Evolutionary conservation across 495 filamentous ascomycete species (phyloP).

Genomic region (Neurospora sp.): DNA sequence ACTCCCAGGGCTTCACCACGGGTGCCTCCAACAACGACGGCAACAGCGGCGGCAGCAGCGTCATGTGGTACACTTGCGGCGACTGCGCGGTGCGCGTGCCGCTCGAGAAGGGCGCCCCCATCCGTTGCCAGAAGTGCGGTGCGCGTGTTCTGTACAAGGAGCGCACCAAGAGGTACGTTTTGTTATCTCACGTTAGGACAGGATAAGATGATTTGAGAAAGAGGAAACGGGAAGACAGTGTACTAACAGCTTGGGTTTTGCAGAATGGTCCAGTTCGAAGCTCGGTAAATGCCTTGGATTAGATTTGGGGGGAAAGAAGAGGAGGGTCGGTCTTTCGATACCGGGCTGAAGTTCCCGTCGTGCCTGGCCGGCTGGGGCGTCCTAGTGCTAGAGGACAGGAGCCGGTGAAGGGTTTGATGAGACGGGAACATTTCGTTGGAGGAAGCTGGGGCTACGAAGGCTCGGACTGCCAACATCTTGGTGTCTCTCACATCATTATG

Average conservation of each 20-base stretch:
- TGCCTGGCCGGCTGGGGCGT: background rate
- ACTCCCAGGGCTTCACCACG: constrained; percentile 11
- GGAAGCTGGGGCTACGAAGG: background rate
- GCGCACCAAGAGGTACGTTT: constrained; percentile 80
- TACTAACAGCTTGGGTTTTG: background rate
- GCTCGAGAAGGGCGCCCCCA: constrained; percentile 74
- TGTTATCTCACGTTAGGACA: no score
- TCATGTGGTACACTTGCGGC: constrained; percentile 82
- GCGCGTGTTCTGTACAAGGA: constrained; percentile 97
- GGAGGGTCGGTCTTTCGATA: background rate
- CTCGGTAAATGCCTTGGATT: constrained; percentile 45
- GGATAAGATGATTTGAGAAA: no score
- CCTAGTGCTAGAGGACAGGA: background rate
- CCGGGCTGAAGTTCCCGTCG: background rate
- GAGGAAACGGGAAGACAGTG: background rate
- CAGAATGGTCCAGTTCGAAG: constrained; percentile 97
- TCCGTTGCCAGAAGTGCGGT: constrained; percentile 92
- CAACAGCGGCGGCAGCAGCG: constrained; percentile 23
- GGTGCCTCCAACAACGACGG: constrained; percentile 21
- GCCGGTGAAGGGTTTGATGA: background rate
- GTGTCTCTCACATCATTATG: background rate
- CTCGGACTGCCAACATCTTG: background rate
- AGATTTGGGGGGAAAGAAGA: constrained; percentile 11
- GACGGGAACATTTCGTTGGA: background rate
- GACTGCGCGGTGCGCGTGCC: constrained; percentile 79